Conservation (phyloP, 2,329 filamentous ascomycete genomes). For the Magnaporthales sp. region DNA sequence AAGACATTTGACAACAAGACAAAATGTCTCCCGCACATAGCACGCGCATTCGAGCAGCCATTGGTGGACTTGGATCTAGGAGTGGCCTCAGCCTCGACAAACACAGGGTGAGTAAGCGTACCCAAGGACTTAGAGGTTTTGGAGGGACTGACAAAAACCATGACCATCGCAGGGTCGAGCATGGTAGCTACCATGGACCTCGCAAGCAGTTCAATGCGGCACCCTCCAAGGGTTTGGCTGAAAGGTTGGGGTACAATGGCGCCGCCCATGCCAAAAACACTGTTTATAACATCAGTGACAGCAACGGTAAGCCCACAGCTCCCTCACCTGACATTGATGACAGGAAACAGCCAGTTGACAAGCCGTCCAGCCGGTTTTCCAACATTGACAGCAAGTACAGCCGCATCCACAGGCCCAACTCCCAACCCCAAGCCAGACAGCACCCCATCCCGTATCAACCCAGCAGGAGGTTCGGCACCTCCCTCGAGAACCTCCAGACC, state of each 20-base stretch:
- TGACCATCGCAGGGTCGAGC: neutral
- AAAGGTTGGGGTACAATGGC: neutral
- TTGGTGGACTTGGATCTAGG: neutral
- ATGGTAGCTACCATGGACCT: neutral
- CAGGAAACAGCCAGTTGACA: too few relatives aligned
- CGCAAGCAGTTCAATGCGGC: neutral
- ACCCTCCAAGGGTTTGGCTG: neutral
- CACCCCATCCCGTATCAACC: neutral
- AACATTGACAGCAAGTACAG: too few relatives aligned
- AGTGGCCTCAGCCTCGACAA: neutral
- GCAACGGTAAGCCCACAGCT: neutral
- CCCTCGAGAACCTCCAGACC: neutral
- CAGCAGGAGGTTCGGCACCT: neutral
- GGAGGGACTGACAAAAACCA: neutral
- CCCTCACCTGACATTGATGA: neutral
- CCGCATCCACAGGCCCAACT: too few relatives aligned
- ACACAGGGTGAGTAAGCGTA: neutral
- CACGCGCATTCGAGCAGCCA: neutral
- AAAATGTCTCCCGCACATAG: neutral
- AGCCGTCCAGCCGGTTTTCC: too few relatives aligned
- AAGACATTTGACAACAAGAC: neutral
- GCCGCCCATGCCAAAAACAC: neutral
- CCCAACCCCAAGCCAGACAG: neutral
- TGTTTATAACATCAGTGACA: neutral
- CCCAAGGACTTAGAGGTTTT: neutral